Base-by-base conservation (phyloP, 2,329 filamentous ascomycete species). In the Neopestalotiopsis clavispora region DNA sequence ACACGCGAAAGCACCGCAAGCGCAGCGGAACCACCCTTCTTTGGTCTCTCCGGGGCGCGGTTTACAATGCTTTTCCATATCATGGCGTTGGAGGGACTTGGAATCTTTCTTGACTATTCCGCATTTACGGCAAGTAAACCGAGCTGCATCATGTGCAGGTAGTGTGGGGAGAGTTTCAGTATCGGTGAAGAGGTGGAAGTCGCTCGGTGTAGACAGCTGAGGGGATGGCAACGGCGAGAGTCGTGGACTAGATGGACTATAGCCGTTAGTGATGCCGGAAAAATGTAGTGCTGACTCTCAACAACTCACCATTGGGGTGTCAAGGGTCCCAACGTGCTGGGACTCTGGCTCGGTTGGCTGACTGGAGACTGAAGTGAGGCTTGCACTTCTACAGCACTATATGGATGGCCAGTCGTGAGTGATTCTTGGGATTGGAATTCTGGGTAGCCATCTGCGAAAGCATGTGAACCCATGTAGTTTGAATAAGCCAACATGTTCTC, bases 11-110 rank as follows among this genome's bases (percentile, higher is more conserved):
- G 13, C 10, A n/a, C 20, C 62, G 32, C 62, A 65, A 20, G 28
- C 28, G 40, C 62, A 65, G 12, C 38, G 14, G 62, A 49, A 65
- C 62, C 62, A 65, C 5, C 62, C 40, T 56, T 14, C 1, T 45
- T 23, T 17, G 10, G 17, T 28, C 20, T 65, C 17, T 5, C 42
- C 23, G n/a, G 12, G 13, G 2, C 9, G 17, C 12, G 38, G 62
- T 17, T 17, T 49, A 2, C 23, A 4, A 28, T 65, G 62, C 28
- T 5, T 65, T 38, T 65, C 62, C 20, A 65, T 65, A 3, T 6
- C 6, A 14, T 65, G 62, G 1, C 62, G 38, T 7, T 65, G 34
- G n/a, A 14, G 23, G 10, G 38, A 23, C 40, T 65, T 65, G n/a
- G 23, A 4, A 10, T 49, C 42, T 38, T 28, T 65, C 20, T 32